phyloP scores from a whole-genome alignment of 1,284 basidiomycete species.

The Athelia sp. region DNA sequence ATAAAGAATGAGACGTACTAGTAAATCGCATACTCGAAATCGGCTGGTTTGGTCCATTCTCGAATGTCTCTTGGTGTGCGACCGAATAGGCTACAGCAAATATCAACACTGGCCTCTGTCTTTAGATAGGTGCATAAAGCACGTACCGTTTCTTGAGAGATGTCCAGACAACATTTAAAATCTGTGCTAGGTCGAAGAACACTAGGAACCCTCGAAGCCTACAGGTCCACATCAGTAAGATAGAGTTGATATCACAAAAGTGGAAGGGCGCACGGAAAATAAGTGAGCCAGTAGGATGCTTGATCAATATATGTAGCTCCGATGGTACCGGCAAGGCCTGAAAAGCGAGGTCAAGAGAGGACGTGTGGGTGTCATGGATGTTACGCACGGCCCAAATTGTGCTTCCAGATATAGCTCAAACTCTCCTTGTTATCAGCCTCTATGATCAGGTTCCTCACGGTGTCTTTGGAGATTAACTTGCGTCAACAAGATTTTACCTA shows the following conservation, averaged over 20 bases:
- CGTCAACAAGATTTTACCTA: constrained; percentile 5
- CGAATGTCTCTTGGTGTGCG: constrained; percentile 94
- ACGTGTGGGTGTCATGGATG: too few species aligned
- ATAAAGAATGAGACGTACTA: constrained; percentile 47
- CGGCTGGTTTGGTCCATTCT: constrained; percentile 93
- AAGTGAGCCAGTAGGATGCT: constrained; percentile 90
- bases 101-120: not conserved
- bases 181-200: constrained; percentile 94
- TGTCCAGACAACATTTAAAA: constrained; percentile 85
- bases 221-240: constrained; percentile 2
- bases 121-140: not conserved
- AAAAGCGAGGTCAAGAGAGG: too few species aligned
- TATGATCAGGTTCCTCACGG: constrained; percentile 61
- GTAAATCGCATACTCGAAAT: constrained; percentile 89
- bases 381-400: constrained; percentile 58
- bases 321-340: constrained; percentile 56
- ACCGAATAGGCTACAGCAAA: constrained; percentile 67
- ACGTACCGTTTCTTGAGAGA: constrained; percentile 74
- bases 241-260: not conserved
- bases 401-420: constrained; percentile 58
- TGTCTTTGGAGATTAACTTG: constrained; percentile 33
- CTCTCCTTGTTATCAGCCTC: constrained; percentile 67
- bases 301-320: constrained; percentile 81
- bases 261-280: constrained; percentile 70
- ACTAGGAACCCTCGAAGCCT: constrained; percentile 90